phyloP scores from a whole-genome alignment of 2,329 filamentous ascomycete genomes.

The Nannizziopsis arthrosporioides region DNA sequence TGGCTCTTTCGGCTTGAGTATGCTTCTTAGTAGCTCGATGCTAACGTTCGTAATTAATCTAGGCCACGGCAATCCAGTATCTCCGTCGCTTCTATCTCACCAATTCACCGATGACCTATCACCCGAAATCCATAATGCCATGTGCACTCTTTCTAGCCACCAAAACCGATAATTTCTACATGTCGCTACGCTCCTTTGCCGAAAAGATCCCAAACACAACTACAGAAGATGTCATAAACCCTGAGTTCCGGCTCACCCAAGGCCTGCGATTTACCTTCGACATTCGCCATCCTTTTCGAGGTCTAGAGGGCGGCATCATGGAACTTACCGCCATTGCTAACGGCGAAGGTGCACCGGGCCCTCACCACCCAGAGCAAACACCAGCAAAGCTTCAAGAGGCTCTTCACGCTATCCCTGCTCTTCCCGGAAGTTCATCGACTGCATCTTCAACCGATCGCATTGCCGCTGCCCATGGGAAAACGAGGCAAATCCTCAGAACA shows the following conservation, averaged over 20 bases:
- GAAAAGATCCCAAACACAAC: constrained; percentile 59
- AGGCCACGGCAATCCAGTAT: constrained; percentile 77
- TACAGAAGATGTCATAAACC: constrained; percentile 71
- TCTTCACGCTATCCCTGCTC: constrained; percentile 24
- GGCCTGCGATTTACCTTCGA: constrained; percentile 89
- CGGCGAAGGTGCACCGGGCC: constrained; percentile 39
- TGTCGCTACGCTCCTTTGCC: constrained; percentile 54
- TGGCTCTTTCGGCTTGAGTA: neutral
- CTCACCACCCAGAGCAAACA: constrained; percentile 23
- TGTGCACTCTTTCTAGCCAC: constrained; percentile 86
- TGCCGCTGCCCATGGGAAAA: constrained; percentile 56
- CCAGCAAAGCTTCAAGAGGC: constrained; percentile 23
- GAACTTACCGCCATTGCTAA: constrained; percentile 60
- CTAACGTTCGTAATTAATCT: constrained; percentile 27
- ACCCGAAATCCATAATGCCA: constrained; percentile 76
- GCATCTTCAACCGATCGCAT: constrained; percentile 37
- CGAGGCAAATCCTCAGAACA: constrained; percentile 62
- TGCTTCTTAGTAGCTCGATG: constrained; percentile 28
- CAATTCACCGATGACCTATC: constrained; percentile 93
- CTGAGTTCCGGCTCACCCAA: constrained; percentile 87
- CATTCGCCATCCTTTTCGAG: constrained; percentile 79
- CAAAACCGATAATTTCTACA: constrained; percentile 80
- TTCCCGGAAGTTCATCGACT: constrained; percentile 31
- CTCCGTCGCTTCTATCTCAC: constrained; percentile 90
- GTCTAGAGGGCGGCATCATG: constrained; percentile 73